These are phyloP conservation scores for Coemansia nantahalensis DNA, from an alignment of 192 early-diverging fungal genomes.

Conservation along the genomic window DNA sequence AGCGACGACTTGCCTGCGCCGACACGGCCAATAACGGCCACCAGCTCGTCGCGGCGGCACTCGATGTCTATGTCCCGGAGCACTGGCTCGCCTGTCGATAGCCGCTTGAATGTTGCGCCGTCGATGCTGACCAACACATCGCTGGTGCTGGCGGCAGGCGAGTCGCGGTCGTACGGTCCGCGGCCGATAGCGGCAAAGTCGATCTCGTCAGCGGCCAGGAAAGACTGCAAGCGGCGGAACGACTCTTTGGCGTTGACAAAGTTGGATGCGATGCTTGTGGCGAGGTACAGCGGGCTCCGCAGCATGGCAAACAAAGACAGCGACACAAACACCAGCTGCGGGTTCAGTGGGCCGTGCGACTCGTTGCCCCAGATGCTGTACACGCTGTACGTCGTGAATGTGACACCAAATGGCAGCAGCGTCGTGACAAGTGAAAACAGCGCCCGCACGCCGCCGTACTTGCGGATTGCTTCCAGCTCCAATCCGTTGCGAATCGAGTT, in stretches of 20 bases:
- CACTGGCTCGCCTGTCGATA: slow-evolving; percentile 27
- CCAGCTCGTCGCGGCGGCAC: slow-evolving; percentile 52
- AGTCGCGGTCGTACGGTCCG: slow-evolving; percentile 35
- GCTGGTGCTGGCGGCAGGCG: slow-evolving; percentile 5
- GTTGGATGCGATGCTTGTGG: slow-evolving; percentile 20
- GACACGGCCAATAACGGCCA: slow-evolving; percentile 61
- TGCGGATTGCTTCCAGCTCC: slow-evolving; percentile 42
- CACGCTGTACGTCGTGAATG: slow-evolving; percentile 41
- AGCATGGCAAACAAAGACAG: slow-evolving; percentile 52
- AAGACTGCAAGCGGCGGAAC: slow-evolving; percentile 28
- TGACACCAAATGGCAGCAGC: slow-evolving; percentile 44
- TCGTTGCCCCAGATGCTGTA: slow-evolving; percentile 33
- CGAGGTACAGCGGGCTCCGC: slow-evolving; percentile 34
- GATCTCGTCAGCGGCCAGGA: slow-evolving; percentile 41
- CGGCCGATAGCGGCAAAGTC: slow-evolving; percentile 35
- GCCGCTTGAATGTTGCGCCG: slow-evolving; percentile 57
- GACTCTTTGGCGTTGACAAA: slow-evolving; percentile 43
- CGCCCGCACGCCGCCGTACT: slow-evolving; percentile 30
- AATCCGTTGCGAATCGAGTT: slow-evolving; percentile 29
- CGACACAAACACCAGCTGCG: slow-evolving; percentile 50
- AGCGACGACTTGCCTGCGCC: slow-evolving; percentile 67
- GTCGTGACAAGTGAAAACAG: slow-evolving; percentile 40
- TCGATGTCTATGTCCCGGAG: slow-evolving; percentile 43
- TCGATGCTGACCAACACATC: slow-evolving; percentile 37
- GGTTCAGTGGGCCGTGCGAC: slow-evolving; percentile 47